A percentile compares a stretch with the other conserved stretches of the same genome.
These are phyloP conservation scores for Venturia nashicola DNA, from an alignment of 2,329 filamentous ascomycete species.

Conservation along the genomic window DNA sequence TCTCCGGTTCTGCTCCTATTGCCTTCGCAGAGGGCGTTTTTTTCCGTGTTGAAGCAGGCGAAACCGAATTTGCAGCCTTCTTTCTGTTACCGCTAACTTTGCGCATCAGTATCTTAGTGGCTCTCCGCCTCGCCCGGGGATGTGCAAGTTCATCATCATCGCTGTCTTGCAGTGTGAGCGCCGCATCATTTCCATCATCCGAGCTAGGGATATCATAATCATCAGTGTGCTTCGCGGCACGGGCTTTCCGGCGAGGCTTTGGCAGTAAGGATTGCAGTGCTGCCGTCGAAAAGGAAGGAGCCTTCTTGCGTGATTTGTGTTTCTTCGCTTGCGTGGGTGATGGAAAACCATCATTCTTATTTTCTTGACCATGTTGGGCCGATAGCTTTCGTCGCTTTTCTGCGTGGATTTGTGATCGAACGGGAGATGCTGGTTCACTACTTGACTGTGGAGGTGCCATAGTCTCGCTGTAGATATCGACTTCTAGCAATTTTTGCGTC, in stretches of 20 bases:
- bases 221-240: conserved; percentile 16
- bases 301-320: not conserved
- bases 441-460: conserved; percentile 33
- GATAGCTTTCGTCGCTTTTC: conserved; percentile 2
- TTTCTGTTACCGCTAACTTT: conserved; percentile 15
- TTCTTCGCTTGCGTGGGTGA: not conserved
- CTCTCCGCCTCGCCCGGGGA: not conserved
- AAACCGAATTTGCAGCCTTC: not conserved
- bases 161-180: conserved; percentile 1
- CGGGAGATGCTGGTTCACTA: conserved; percentile 17
- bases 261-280: conserved; percentile 33
- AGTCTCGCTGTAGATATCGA: conserved; percentile 26
- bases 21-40: conserved; percentile 3
- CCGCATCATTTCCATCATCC: conserved; percentile 15
- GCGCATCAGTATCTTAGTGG: conserved; percentile 13
- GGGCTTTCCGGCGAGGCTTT: conserved; percentile 17
- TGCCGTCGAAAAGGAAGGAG: conserved; percentile 27
- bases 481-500: conserved; percentile 17
- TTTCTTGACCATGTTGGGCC: not conserved
- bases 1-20: not conserved
- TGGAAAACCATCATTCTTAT: not conserved
- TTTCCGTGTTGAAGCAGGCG: conserved; percentile 11
- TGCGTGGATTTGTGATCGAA: not conserved
- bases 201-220: conserved; percentile 30
- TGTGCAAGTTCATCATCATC: conserved; percentile 27